A percentile compares a stretch with the other conserved stretches of the same genome.
These are phyloP conservation scores for Marasmius tenuissimus DNA, from an alignment of 1,284 basidiomycete species.

Conservation along the genomic window DNA sequence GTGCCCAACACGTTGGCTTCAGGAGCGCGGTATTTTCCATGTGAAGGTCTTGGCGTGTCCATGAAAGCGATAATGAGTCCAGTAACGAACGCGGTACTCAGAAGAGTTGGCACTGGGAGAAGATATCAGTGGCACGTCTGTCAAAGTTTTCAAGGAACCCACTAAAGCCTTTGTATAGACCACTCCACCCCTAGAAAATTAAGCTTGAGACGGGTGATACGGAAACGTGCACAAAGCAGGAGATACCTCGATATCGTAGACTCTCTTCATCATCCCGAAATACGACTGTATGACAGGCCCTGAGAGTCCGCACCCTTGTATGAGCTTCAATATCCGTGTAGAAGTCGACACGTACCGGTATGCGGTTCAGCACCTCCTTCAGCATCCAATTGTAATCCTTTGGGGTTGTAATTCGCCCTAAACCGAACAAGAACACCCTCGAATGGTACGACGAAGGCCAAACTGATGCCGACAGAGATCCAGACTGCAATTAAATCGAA, in stretches of 20 bases:
- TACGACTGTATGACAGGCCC: conserved; percentile 28
- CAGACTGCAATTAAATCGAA: conserved; percentile 44
- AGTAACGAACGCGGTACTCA: conserved; percentile 62
- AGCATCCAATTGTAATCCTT: conserved; percentile 78
- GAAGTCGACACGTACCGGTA: conserved; percentile 66
- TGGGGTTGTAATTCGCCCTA: conserved; percentile 80
- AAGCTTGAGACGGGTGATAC: not conserved
- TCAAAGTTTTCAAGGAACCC: conserved; percentile 26
- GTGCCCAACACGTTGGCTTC: conserved; percentile 66
- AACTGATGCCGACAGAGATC: conserved; percentile 46
- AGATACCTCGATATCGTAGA: conserved; percentile 74
- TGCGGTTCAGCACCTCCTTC: conserved; percentile 76
- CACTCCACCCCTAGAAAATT: conserved; percentile 61
- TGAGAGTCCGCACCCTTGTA: not conserved
- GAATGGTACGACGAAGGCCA: conserved; percentile 62
- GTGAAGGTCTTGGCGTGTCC: conserved; percentile 52
- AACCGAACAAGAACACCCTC: conserved; percentile 71
- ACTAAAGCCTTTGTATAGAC: conserved; percentile 86
- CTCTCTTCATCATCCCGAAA: conserved; percentile 72
- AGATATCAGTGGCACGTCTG: not conserved
- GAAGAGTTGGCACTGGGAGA: conserved; percentile 66
- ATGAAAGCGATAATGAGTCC: conserved; percentile 57
- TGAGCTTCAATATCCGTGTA: not conserved
- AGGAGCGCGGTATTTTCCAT: conserved; percentile 70
- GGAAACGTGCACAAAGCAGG: not conserved